Base-by-base conservation (phyloP, 2,329 filamentous ascomycete genomes). In the Paecilomyces fulvus region DNA sequence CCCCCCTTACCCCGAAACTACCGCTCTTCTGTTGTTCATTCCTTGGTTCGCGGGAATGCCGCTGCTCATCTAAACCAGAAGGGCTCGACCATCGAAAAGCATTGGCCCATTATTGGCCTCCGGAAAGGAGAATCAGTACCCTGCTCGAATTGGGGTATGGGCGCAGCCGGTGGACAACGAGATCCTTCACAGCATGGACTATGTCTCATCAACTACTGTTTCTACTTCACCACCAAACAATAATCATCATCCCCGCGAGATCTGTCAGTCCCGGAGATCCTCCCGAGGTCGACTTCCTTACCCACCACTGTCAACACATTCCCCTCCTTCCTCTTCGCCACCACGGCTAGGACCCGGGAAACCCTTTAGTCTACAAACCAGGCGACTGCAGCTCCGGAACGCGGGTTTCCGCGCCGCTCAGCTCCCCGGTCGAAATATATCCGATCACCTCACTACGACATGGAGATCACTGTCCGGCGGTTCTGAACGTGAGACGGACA, bases 381-480 rank as follows among this genome's bases (percentile, higher is more conserved):
- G 65, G 52, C 62, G 65, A 12, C 58, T 68, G 11, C 66, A 65
- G 48, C 52, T 68, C 31, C 64, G 66, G 43, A 66, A 67, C 63
- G 63, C 66, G 49, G 61, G 66, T 10, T 68, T 68, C 54, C 65
- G 65, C 46, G 65, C 60, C 21, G 54, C 61, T 28, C 54, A 62
- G 21, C 55, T 68, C 37, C 60, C 62, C 12, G 58, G 59, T 48
- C 59, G 59, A 33, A 61, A 60, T 48, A 52, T 64, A 49, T 63
- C 58, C 9, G 61, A 63, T 51, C 61, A 61, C 14, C 49, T 65
- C 25, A 55, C 62, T 46, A 53, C 56, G 37, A 51, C 31, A 56
- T 65, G 63, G 63, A 58, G 58, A 46, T 62, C 60, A 30, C 12
- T 51, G 30, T 62, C 61, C 21, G 57, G 57, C 14, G 46, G 51